Percentiles rank a stretch among this genome's conserved stretches.
Evolutionary conservation across 257 asterid genomes (phyloP).

Genomic region (Salvia miltiorrhiza): DNA sequence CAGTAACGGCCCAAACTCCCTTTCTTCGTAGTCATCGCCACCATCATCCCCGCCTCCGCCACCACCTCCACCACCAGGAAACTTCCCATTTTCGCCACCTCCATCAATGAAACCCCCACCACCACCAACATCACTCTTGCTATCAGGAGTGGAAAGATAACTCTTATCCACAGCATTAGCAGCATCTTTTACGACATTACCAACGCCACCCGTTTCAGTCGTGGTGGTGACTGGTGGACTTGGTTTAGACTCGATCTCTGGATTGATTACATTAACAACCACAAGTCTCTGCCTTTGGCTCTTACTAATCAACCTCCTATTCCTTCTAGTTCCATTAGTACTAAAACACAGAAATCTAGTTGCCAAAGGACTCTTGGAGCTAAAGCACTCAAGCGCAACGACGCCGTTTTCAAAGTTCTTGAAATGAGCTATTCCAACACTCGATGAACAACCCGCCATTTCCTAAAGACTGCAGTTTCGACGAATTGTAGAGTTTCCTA

Average conservation of each 20-base stretch:
- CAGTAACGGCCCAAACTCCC: constrained; percentile 78
- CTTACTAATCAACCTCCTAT: constrained; percentile 21
- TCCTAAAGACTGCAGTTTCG: constrained; percentile 31
- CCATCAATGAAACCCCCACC: constrained; percentile 31
- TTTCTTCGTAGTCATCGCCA: constrained; percentile 58
- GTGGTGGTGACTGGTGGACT: constrained; percentile 26
- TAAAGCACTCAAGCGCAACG: constrained; percentile 21
- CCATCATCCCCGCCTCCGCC: constrained; percentile 45
- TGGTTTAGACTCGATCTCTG: constrained; percentile 40
- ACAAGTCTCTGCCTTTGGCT: constrained; percentile 30
- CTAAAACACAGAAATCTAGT: constrained; percentile 20
- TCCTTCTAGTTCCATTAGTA: constrained; percentile 21
- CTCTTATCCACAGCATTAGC: constrained; percentile 20
- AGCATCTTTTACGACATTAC: constrained; percentile 33
- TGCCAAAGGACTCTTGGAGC: constrained; percentile 25
- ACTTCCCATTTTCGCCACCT: constrained; percentile 60
- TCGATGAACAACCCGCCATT: constrained; percentile 62
- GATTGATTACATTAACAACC: constrained; percentile 40
- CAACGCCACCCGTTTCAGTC: constrained; percentile 23
- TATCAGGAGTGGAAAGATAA: constrained; percentile 21
- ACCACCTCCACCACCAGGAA: constrained; percentile 47
- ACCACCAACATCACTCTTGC: constrained; percentile 29
- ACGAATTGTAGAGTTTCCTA: constrained; percentile 29
- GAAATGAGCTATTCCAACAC: constrained; percentile 39
- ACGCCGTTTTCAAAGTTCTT: constrained; percentile 37